Conservation (phyloP, 2,329 filamentous ascomycete genomes). For the Aspergillus sp. region DNA sequence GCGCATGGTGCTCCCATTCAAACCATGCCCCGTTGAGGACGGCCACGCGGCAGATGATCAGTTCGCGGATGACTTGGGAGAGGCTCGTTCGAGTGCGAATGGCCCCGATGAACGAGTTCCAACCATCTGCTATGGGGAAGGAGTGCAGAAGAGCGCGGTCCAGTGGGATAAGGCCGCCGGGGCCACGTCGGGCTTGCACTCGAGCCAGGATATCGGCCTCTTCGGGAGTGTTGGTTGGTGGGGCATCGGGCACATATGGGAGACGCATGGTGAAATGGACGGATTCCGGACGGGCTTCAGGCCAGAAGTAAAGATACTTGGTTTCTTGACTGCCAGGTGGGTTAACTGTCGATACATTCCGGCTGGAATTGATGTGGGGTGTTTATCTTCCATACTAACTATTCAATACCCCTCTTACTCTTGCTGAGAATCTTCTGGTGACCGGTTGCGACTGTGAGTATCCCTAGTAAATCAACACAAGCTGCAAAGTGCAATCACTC, state of each 20-base stretch:
- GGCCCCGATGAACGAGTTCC: conserved; percentile 58
- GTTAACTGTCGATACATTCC: neutral
- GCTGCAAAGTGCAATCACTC: neutral
- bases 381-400: neutral
- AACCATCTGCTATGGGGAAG: conserved; percentile 57
- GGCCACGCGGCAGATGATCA: conserved; percentile 78
- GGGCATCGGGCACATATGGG: conserved; percentile 53
- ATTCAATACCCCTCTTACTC: neutral
- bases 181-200: conserved; percentile 52
- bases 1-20: conserved; percentile 79
- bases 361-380: neutral
- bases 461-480: neutral
- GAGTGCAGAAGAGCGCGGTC: conserved; percentile 57
- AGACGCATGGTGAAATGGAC: conserved; percentile 50
- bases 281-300: neutral
- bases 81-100: conserved; percentile 56
- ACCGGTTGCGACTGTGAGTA: neutral
- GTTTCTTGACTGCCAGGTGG: neutral
- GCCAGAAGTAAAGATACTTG: neutral
- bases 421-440: neutral
- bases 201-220: conserved; percentile 53
- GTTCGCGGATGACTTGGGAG: conserved; percentile 61
- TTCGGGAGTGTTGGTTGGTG: conserved; percentile 44
- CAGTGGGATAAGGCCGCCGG: conserved; percentile 51
- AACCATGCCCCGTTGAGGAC: conserved; percentile 80